Conservation (phyloP, 495 filamentous ascomycete genomes). For the Chlorociboria aeruginascens region DNA sequence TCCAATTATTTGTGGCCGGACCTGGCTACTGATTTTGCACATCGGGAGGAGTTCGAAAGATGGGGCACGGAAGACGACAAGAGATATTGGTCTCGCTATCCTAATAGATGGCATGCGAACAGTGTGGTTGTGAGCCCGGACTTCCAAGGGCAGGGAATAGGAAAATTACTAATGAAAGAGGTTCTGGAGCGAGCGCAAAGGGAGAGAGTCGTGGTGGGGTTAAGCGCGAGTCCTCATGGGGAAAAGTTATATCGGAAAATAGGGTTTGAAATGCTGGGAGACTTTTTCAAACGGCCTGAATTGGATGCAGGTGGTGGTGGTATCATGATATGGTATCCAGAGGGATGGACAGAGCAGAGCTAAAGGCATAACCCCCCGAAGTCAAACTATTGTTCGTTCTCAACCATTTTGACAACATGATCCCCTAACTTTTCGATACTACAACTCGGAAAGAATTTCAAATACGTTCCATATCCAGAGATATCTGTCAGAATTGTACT, state of each 20-base stretch:
- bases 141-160: constrained; percentile 8
- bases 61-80: constrained; percentile 1
- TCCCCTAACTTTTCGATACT: too few species aligned
- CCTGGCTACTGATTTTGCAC: neutral
- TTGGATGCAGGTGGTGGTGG: constrained; percentile 3
- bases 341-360: neutral
- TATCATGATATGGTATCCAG: constrained; percentile 13
- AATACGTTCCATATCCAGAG: too few species aligned
- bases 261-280: constrained; percentile 12
- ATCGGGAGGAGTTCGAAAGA: neutral
- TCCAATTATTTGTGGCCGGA: neutral
- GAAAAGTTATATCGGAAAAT: constrained; percentile 7
- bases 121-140: constrained; percentile 6
- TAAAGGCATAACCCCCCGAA: too few species aligned
- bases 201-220: constrained; percentile 7
- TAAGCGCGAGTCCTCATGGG: constrained; percentile 3
- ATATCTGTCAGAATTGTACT: too few species aligned
- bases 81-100: constrained; percentile 6
- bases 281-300: constrained; percentile 1
- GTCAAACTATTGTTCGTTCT: too few species aligned
- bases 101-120: constrained; percentile 6
- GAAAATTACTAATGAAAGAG: constrained; percentile 1
- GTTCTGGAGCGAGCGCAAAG: constrained; percentile 1
- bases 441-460: too few species aligned
- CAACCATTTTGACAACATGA: too few species aligned